A percentile compares a stretch with the other conserved stretches of the same genome.
phyloP scores from a whole-genome alignment of 768 basidiomycete species.

The Tylopilus sp. region DNA sequence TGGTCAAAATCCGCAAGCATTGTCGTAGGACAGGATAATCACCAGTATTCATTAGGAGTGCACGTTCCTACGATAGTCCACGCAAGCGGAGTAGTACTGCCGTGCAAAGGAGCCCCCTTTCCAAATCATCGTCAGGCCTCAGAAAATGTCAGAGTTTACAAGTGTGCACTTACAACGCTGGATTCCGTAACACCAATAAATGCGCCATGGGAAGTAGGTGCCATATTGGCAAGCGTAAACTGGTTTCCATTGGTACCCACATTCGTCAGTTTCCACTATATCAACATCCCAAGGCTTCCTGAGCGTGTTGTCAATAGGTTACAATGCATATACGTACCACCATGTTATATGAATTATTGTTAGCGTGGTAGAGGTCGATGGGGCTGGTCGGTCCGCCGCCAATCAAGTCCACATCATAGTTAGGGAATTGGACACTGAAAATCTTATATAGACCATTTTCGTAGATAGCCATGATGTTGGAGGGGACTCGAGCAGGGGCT shows the following conservation, averaged over 20 bases:
- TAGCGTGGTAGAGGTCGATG: background rate
- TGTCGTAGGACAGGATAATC: background rate
- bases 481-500: background rate
- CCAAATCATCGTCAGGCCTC: background rate
- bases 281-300: background rate
- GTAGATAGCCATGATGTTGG: background rate
- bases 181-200: background rate
- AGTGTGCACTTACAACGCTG: background rate
- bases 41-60: background rate
- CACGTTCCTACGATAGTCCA: background rate
- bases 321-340: background rate
- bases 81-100: background rate
- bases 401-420: background rate
- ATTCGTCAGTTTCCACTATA: background rate
- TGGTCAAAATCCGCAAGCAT: background rate
- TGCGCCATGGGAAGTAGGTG: no score
- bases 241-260: background rate
- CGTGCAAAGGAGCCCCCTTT: background rate
- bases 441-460: background rate
- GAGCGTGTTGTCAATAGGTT: background rate
- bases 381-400: no score
- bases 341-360: background rate
- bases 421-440: background rate
- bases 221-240: background rate
- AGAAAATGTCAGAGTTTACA: no score